These are phyloP conservation scores for Plenodomus biglobosus DNA, from an alignment of 2,329 filamentous ascomycete genomes.

Conservation along the genomic window DNA sequence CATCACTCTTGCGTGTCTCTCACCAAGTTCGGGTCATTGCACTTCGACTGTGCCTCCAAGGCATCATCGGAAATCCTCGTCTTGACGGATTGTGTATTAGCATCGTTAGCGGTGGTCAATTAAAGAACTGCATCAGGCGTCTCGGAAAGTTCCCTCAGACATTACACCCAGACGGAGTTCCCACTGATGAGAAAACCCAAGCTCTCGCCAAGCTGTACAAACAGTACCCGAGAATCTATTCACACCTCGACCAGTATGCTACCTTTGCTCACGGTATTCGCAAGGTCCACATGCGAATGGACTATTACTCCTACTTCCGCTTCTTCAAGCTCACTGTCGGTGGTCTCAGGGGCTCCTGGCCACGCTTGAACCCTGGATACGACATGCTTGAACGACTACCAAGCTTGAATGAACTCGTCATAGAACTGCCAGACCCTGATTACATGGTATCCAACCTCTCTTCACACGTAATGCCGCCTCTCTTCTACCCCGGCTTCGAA, in stretches of 20 bases:
- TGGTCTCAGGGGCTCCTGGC: slow-evolving; percentile 11
- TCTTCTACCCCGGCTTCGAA: slow-evolving; percentile 21
- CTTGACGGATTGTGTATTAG: slow-evolving; percentile 12
- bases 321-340: slow-evolving; percentile 32
- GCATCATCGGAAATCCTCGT: slow-evolving; percentile 8
- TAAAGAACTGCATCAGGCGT: slow-evolving; percentile 12
- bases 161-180: slow-evolving; percentile 10
- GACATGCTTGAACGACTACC: slow-evolving; percentile 26
- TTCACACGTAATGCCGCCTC: slow-evolving; percentile 2
- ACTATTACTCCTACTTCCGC: slow-evolving; percentile 20
- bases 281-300: slow-evolving; percentile 22
- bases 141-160: slow-evolving; percentile 20
- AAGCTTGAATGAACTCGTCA: slow-evolving; percentile 18
- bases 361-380: slow-evolving; percentile 4
- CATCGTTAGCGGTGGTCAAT: neutral
- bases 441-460: slow-evolving; percentile 9
- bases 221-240: slow-evolving; percentile 22
- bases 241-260: slow-evolving; percentile 24
- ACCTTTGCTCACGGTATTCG: slow-evolving; percentile 31
- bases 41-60: slow-evolving; percentile 23
- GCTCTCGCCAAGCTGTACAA: slow-evolving; percentile 16
- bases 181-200: slow-evolving; percentile 1
- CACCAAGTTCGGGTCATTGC: slow-evolving; percentile 26
- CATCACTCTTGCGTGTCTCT: slow-evolving; percentile 20
- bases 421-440: slow-evolving; percentile 18